phyloP scores from a whole-genome alignment of 139 green algal genomes.

The Chlorokybus atmophyticus region DNA sequence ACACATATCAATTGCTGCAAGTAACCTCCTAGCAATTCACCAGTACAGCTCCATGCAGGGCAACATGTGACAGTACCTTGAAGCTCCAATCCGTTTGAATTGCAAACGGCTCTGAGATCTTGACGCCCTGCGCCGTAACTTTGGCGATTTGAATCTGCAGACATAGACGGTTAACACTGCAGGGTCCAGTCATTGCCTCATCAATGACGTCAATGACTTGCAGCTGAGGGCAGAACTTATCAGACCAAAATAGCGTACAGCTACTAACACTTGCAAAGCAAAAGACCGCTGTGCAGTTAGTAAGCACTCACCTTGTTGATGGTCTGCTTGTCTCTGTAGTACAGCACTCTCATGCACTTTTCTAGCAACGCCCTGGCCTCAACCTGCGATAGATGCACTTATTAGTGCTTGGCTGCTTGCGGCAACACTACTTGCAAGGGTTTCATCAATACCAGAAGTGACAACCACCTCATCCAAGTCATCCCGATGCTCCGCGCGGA shows the following conservation, averaged over 20 bases:
- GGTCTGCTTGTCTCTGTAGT: constrained; percentile 88
- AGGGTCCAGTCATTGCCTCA: not conserved
- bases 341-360: constrained; percentile 75
- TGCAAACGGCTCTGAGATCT: constrained; percentile 75
- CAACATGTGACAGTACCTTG: no score
- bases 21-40: no score
- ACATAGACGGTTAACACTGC: not conserved
- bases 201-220: no score
- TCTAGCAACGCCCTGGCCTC: constrained; percentile 71
- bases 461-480: constrained; percentile 71
- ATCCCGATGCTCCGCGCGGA: constrained; percentile 66
- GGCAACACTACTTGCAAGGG: not conserved
- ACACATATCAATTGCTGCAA: no score
- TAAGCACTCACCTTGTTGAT: constrained; percentile 34
- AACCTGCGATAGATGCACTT: constrained; percentile 12
- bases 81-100: constrained; percentile 80
- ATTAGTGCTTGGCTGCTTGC: no score
- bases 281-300: no score
- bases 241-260: no score
- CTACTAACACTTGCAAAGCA: no score
- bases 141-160: constrained; percentile 65
- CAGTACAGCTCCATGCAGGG: no score
- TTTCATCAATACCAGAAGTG: not conserved
- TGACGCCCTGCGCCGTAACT: constrained; percentile 48
- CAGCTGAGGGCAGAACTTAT: no score